A percentile compares a stretch with the other conserved stretches of the same genome.
phyloP scores from a whole-genome alignment of 23 red algal genomes.

The Gracilaria domingensis region DNA sequence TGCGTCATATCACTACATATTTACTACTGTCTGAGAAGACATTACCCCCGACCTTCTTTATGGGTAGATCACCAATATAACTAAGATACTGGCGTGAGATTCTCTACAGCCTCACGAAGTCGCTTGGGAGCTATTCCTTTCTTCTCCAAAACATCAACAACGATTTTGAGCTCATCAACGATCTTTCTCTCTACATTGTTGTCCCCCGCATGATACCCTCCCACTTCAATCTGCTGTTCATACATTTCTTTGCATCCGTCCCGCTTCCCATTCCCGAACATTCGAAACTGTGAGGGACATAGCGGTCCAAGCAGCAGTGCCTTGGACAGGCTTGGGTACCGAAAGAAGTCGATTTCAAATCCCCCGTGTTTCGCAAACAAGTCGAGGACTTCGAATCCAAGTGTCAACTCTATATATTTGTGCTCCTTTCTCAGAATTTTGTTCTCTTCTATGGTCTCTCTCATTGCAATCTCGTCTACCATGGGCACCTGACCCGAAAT shows the following conservation, averaged over 20 bases:
- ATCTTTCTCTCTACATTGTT: not conserved
- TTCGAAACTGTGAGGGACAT: slow-evolving; percentile 5
- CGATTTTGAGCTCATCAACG: not conserved
- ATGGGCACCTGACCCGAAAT: not conserved
- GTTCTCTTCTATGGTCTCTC: not conserved
- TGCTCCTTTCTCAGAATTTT: not conserved
- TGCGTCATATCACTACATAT: too few species aligned
- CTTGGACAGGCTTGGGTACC: not conserved
- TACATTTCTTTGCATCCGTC: not conserved
- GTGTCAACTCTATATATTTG: not conserved
- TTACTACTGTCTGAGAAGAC: too few species aligned
- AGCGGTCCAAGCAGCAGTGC: slow-evolving; percentile 11
- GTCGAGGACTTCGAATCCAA: not conserved
- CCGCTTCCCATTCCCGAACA: not conserved
- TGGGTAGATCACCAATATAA: too few species aligned
- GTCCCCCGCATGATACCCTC: not conserved
- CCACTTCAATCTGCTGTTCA: not conserved
- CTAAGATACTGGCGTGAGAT: too few species aligned
- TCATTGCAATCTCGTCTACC: not conserved
- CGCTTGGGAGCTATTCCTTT: too few species aligned
- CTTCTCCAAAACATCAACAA: not conserved
- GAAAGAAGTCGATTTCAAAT: not conserved
- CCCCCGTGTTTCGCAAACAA: not conserved
- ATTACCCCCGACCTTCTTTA: too few species aligned
- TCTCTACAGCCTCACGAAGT: too few species aligned